Evolutionary conservation across 495 filamentous ascomycete genomes (phyloP).

Genomic region (Pseudoneurospora amorphoporcata): DNA sequence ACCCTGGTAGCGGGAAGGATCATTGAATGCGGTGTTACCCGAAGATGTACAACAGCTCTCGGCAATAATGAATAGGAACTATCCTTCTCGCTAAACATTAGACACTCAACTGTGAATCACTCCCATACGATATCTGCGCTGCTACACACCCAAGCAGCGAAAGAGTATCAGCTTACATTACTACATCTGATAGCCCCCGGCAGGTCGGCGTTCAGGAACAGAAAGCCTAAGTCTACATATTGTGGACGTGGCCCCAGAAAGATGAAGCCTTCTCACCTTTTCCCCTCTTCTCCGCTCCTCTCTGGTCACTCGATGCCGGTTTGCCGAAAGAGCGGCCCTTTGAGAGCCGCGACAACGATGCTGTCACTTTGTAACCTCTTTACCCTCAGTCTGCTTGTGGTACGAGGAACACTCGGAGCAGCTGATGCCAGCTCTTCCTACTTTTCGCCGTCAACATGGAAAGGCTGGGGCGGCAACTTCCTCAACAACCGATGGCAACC

Average conservation of each 20-base stretch:
- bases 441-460: not conserved
- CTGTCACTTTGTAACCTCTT: not conserved
- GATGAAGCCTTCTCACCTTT: not conserved
- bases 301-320: too few species aligned
- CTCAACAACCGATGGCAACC: conserved; percentile 20
- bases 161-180: not conserved
- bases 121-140: not conserved
- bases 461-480: conserved; percentile 16
- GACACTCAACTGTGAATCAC: too few species aligned
- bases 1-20: not conserved
- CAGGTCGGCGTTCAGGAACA: too few species aligned
- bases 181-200: too few species aligned
- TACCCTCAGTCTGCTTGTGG: not conserved
- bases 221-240: too few species aligned
- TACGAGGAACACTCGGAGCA: too few species aligned
- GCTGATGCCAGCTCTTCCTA: not conserved
- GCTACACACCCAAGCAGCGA: not conserved
- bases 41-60: not conserved
- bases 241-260: not conserved
- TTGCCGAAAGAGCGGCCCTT: not conserved
- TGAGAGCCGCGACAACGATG: not conserved
- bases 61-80: not conserved
- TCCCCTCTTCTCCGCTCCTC: not conserved
- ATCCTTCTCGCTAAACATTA: too few species aligned
- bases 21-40: not conserved